Evolutionary conservation across 495 filamentous ascomycete species (phyloP).

Genomic region (Usnea hakonensis): DNA sequence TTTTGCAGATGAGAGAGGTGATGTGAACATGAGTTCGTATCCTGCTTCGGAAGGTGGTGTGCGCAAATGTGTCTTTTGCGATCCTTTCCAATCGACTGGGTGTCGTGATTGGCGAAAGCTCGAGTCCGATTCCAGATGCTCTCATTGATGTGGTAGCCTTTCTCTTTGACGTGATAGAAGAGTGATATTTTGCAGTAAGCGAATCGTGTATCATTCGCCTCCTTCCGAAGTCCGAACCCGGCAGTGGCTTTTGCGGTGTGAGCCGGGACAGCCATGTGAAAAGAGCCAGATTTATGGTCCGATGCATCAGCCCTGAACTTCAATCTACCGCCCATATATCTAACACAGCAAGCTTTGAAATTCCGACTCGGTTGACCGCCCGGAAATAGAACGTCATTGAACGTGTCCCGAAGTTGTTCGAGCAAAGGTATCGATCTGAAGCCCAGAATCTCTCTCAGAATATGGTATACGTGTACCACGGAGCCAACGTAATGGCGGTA

Average conservation of each 20-base stretch:
- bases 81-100: background rate
- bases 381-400: slow-evolving; percentile 22
- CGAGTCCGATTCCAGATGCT: background rate
- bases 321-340: slow-evolving; percentile 25
- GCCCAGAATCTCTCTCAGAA: slow-evolving; percentile 13
- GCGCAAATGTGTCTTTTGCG: background rate
- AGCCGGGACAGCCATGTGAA: slow-evolving; percentile 20
- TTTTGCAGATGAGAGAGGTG: slow-evolving; percentile 9
- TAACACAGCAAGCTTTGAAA: slow-evolving; percentile 22
- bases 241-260: slow-evolving; percentile 24
- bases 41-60: background rate
- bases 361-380: slow-evolving; percentile 22
- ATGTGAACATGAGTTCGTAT: background rate
- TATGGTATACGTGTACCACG: slow-evolving; percentile 25
- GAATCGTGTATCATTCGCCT: slow-evolving; percentile 18
- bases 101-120: background rate
- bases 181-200: slow-evolving; percentile 19
- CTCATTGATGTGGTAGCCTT: slow-evolving; percentile 16
- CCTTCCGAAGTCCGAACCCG: slow-evolving; percentile 19
- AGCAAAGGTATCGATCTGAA: slow-evolving; percentile 21
- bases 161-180: slow-evolving; percentile 21
- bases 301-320: slow-evolving; percentile 16
- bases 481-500: slow-evolving; percentile 24
- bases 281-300: slow-evolving; percentile 21
- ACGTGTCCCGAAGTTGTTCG: slow-evolving; percentile 15